Conservation (phyloP, 169 alveolate species). For the Cyclospora cayetanensis region DNA sequence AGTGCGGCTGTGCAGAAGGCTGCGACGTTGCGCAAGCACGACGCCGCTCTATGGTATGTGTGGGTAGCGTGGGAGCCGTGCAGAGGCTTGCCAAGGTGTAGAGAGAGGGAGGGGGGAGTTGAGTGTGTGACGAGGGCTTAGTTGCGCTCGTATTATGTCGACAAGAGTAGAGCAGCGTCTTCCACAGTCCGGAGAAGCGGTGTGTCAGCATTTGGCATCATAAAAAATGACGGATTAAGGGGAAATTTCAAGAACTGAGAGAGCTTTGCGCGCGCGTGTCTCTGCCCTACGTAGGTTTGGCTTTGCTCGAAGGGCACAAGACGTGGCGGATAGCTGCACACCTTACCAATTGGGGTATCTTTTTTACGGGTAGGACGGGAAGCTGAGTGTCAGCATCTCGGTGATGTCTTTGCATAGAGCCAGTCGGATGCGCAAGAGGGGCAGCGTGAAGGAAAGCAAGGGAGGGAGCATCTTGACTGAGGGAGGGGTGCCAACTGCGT, state of each 20-base stretch:
- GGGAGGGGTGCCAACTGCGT: not conserved
- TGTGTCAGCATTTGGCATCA: too few relatives aligned
- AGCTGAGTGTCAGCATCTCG: not conserved
- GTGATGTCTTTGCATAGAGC: too few relatives aligned
- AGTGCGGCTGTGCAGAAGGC: conserved; percentile 88
- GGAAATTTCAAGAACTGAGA: too few relatives aligned
- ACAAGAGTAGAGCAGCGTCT: not conserved
- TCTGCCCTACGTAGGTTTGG: conserved; percentile 77
- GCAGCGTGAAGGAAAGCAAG: too few relatives aligned
- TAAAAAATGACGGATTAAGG: too few relatives aligned
- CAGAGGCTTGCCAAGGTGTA: not conserved
- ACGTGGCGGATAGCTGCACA: conserved; percentile 79
- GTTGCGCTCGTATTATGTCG: not conserved
- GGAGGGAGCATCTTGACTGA: too few relatives aligned
- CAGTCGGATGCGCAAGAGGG: too few relatives aligned
- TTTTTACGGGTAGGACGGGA: conserved; percentile 81
- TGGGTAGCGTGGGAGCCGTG: not conserved
- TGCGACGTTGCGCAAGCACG: conserved; percentile 87
- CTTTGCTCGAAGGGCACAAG: conserved; percentile 77
- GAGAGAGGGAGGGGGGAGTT: not conserved
- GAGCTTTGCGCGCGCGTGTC: too few relatives aligned
- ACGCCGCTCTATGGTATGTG: conserved; percentile 80
- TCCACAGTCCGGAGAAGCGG: too few relatives aligned
- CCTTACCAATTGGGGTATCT: conserved; percentile 87
- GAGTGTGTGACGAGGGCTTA: not conserved